Evolutionary conservation across 2,329 filamentous ascomycete genomes (phyloP).

Genomic region (Chaetomium olivaceum): DNA sequence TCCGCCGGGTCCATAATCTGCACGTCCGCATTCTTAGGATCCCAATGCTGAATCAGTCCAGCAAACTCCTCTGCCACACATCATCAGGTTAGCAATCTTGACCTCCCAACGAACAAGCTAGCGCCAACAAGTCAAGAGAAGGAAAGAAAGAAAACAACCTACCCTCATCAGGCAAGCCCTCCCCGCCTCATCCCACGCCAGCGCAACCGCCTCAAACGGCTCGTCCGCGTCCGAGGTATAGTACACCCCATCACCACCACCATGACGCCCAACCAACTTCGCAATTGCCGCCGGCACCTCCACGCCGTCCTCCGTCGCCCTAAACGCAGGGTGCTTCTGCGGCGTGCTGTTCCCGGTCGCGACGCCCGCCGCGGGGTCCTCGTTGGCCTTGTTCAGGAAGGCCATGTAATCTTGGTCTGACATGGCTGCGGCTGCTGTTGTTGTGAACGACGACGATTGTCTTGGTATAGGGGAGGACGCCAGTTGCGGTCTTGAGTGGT

Average conservation of each 20-base stretch:
- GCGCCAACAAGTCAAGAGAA: not conserved
- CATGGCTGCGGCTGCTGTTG: slow-evolving; percentile 47
- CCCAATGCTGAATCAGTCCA: slow-evolving; percentile 61
- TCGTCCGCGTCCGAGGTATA: slow-evolving; percentile 85
- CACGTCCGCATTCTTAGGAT: slow-evolving; percentile 57
- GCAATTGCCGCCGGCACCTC: slow-evolving; percentile 62
- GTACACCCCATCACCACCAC: slow-evolving; percentile 56
- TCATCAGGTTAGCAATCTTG: slow-evolving; percentile 5
- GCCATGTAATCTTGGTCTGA: slow-evolving; percentile 80
- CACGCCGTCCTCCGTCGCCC: slow-evolving; percentile 54
- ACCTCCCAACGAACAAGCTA: not conserved
- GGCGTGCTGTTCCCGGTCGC: slow-evolving; percentile 30
- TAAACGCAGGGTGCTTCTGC: slow-evolving; percentile 45
- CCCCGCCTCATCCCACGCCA: slow-evolving; percentile 59
- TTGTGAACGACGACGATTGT: not conserved
- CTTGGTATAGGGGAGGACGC: no score
- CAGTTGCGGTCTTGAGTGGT: not conserved
- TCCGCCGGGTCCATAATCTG: slow-evolving; percentile 66
- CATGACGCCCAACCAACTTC: slow-evolving; percentile 41
- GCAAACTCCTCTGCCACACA: slow-evolving; percentile 64
- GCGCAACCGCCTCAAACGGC: slow-evolving; percentile 74
- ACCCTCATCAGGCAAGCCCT: slow-evolving; percentile 63
- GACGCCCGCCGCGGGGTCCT: slow-evolving; percentile 66
- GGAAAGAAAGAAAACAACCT: slow-evolving; percentile 35
- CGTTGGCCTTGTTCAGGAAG: slow-evolving; percentile 86